Evolutionary conservation across 2,329 filamentous ascomycete species (phyloP), one percentile per base, ranked within the genome.

Genomic region (Ramularia collo-cygni): DNA sequence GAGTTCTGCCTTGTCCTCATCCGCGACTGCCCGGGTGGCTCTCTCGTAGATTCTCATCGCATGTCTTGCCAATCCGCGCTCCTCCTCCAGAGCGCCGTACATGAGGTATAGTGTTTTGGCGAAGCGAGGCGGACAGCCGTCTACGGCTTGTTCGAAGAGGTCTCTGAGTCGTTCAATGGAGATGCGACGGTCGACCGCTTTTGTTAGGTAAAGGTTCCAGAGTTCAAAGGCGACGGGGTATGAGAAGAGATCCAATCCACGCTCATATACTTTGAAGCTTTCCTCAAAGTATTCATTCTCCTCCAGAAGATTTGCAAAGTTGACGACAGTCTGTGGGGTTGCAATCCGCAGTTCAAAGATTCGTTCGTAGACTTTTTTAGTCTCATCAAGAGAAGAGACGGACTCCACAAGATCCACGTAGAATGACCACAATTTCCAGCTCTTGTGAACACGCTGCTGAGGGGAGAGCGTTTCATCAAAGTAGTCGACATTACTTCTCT

Each of bases 11-110:
- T 88, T 77, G 63, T 98, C 90, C 57, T 95, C 90, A 57, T 98
- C 92, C 10, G 86, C 83, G 3, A 98, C 93, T 9, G 90, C 89
- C 21, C 92, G 80, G 4, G 92, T 98, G 6, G 92, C 92, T 43
- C 92, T 83, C 67, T 98, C 93, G 65, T 98, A 98, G 53, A 98
- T 98, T 44, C 92, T 84, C 92, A 98, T 98, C 2, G 93, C 93
- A 61, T 96, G 90, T 35, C 93, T 78, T 8, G 92, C 90, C 12
- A 98, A 77, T 1, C 92, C 92, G 26, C 92, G 78, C 57, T 98
- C 92, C 66, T 98, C 92, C 64, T 98, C 92, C 18, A 98, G 70
- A 51, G 93, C 92, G 48, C 92, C 92, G 63, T 98, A 98, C 92
- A 98, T 96, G 47, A 98, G 76, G 61, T 95, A 98, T 4, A 98